phyloP scores from a whole-genome alignment of 2,329 filamentous ascomycete genomes.

The Ophiostoma montium region DNA sequence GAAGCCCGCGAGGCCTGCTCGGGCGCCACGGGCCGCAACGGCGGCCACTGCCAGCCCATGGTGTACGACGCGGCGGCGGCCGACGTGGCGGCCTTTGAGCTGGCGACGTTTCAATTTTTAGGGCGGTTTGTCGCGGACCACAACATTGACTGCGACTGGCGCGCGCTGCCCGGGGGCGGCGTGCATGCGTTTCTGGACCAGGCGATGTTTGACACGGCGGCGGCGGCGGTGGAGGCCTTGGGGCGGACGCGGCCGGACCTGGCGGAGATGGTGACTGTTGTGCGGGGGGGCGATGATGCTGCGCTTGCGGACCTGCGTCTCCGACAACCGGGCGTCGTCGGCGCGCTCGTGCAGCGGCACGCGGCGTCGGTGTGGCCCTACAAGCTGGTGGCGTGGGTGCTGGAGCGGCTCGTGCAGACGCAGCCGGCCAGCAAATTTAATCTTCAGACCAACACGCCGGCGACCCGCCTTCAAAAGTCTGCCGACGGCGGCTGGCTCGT shows the following conservation, averaged over 20 bases:
- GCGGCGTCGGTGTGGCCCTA: constrained; percentile 71
- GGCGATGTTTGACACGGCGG: constrained; percentile 38
- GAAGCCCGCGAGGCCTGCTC: constrained; percentile 70
- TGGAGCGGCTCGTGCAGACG: constrained; percentile 40
- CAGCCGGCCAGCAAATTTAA: constrained; percentile 38
- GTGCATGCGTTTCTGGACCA: constrained; percentile 49
- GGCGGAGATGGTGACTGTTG: constrained; percentile 30
- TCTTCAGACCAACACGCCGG: constrained; percentile 61
- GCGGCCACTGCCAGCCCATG: constrained; percentile 61
- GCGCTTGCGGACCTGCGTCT: constrained; percentile 39
- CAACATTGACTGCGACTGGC: constrained; percentile 56
- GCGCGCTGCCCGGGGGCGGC: constrained; percentile 34
- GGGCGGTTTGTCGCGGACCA: constrained; percentile 40
- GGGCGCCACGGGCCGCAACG: constrained; percentile 66
- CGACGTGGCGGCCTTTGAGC: constrained; percentile 55
- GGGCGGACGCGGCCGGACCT: constrained; percentile 40
- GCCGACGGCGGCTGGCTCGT: constrained; percentile 40
- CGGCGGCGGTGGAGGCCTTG: constrained; percentile 36
- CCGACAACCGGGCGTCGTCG: constrained; percentile 37
- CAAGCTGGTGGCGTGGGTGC: constrained; percentile 61
- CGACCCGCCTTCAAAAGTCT: constrained; percentile 29
- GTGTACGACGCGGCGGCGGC: constrained; percentile 45
- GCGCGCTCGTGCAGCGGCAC: constrained; percentile 48
- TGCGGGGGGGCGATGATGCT: constrained; percentile 15
- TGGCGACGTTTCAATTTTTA: constrained; percentile 51